Conservation (phyloP, 208 protist genomes). For the Leishmania mexicana region DNA sequence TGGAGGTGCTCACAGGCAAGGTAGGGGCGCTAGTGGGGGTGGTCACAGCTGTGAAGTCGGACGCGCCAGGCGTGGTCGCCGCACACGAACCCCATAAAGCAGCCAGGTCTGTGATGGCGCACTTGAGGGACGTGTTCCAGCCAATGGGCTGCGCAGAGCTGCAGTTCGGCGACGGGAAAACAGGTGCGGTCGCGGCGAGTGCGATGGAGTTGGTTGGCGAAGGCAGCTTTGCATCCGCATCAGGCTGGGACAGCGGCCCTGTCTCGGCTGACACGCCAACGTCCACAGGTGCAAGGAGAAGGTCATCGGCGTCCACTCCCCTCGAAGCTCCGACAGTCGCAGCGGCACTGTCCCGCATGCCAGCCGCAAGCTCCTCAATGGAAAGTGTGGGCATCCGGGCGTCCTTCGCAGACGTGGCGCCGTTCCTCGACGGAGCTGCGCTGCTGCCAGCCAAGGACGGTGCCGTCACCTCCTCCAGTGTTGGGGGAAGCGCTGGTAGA, state of each 20-base stretch:
- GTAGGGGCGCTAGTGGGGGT: not conserved
- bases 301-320: not conserved
- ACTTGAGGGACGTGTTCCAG: conserved; percentile 7
- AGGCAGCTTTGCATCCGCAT: not conserved
- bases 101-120: not conserved
- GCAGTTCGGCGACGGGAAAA: not conserved
- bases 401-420: not conserved
- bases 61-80: not conserved
- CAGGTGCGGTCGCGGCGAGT: not conserved
- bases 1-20: not conserved
- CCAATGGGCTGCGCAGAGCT: not conserved
- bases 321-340: not conserved
- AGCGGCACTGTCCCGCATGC: not conserved
- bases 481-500: not conserved
- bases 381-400: not conserved
- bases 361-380: not conserved
- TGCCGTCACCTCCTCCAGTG: not conserved
- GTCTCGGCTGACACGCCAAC: not conserved
- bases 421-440: not conserved
- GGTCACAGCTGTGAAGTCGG: not conserved
- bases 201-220: not conserved
- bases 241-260: not conserved
- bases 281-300: not conserved
- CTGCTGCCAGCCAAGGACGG: not conserved
- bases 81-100: not conserved